phyloP scores from a whole-genome alignment of 2,329 filamentous ascomycete species.

The Nemania bipapillata region DNA sequence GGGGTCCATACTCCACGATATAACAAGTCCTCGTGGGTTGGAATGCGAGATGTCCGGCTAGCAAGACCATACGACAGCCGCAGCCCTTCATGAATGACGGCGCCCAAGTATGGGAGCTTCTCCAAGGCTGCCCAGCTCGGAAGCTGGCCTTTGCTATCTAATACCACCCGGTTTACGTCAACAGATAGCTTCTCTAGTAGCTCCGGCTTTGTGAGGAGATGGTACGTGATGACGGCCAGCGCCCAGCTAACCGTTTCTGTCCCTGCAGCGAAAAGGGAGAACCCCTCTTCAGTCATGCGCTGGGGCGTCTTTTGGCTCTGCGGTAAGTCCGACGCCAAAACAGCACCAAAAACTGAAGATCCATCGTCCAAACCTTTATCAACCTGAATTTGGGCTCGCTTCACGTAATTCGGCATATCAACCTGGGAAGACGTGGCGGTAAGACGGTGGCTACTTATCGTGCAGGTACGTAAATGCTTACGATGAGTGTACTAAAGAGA shows the following conservation, averaged over 20 bases:
- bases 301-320: not conserved
- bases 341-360: not conserved
- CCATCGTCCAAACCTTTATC: too few species aligned
- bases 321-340: not conserved
- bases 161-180: not conserved
- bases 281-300: not conserved
- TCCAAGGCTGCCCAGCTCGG: not conserved
- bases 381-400: too few species aligned
- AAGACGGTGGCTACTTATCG: too few species aligned
- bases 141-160: not conserved
- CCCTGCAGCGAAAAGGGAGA: not conserved
- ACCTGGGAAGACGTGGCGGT: too few species aligned
- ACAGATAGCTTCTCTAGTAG: not conserved
- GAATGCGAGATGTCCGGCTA: not conserved
- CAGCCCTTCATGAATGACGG: not conserved
- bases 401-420: too few species aligned
- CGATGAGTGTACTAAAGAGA: too few species aligned
- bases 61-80: not conserved
- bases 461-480: too few species aligned
- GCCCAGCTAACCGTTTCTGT: not conserved
- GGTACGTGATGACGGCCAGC: not conserved
- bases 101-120: not conserved
- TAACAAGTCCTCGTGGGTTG: not conserved
- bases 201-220: not conserved
- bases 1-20: not conserved